Evolutionary conservation across 176 grass and related monocot species (phyloP).

Genomic region (Cymbopogon citratus): DNA sequence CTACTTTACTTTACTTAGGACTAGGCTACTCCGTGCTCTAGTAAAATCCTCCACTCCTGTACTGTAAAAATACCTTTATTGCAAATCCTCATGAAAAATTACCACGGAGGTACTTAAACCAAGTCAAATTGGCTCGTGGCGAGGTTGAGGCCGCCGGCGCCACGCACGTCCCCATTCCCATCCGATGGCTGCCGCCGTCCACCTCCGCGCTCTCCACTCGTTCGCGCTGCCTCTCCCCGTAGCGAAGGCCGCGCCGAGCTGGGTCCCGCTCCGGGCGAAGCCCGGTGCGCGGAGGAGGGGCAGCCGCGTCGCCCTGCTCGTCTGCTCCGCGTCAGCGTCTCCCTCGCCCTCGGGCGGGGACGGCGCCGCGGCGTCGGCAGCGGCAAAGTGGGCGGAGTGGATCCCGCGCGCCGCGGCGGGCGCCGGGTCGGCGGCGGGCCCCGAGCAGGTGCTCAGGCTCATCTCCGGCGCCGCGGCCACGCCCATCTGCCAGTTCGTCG

Average conservation of each 20-base stretch:
- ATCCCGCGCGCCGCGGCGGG: conserved; percentile 43
- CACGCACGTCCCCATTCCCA: background rate
- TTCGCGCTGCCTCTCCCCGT: background rate
- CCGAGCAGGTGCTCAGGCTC: conserved; percentile 70
- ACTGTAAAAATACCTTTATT: no score
- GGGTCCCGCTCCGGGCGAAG: conserved; percentile 2
- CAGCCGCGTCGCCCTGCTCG: conserved; percentile 22
- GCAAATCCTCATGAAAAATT: no score
- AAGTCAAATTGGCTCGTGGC: background rate
- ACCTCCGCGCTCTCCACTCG: conserved; percentile 19
- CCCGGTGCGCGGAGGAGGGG: conserved; percentile 9
- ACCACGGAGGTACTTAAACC: no score
- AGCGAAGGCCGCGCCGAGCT: background rate
- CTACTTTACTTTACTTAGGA: no score
- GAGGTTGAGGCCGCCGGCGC: background rate
- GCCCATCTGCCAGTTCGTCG: conserved; percentile 87
- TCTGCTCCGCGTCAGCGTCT: conserved; percentile 36
- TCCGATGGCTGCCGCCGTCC: conserved; percentile 36
- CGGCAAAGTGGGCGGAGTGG: conserved; percentile 53
- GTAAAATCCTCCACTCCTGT: no score
- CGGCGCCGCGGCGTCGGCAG: background rate
- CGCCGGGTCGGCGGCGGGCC: conserved; percentile 27
- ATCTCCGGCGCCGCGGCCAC: conserved; percentile 83
- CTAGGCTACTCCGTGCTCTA: no score
- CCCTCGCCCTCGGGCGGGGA: conserved; percentile 5